phyloP scores from a whole-genome alignment of 2,329 filamentous ascomycete species.

The Coniella lustricola region DNA sequence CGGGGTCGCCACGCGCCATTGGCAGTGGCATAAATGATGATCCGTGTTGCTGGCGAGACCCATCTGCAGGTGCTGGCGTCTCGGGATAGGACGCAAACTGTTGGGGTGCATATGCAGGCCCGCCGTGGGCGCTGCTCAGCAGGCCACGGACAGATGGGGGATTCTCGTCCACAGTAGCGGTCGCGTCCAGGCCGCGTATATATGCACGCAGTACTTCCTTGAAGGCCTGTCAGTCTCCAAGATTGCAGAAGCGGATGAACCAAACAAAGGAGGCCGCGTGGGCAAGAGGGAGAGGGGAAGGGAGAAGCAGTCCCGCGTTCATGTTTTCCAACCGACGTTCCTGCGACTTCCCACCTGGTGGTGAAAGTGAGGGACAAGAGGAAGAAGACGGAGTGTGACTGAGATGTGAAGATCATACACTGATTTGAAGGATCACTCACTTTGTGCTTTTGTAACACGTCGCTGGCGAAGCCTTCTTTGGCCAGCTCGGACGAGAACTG shows the following conservation, averaged over 20 bases:
- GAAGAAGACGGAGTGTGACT: neutral
- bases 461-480: constrained; percentile 49
- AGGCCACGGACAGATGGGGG: constrained; percentile 47
- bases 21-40: constrained; percentile 15
- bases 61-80: constrained; percentile 16
- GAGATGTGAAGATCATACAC: constrained; percentile 6
- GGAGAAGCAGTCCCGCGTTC: constrained; percentile 8
- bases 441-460: constrained; percentile 50
- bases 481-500: constrained; percentile 52
- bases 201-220: constrained; percentile 55
- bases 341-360: constrained; percentile 8
- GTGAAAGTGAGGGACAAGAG: constrained; percentile 3
- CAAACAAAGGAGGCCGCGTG: too few relatives aligned
- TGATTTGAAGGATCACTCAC: constrained; percentile 27
- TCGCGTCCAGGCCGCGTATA: constrained; percentile 51
- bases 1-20: constrained; percentile 17
- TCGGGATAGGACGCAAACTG: constrained; percentile 23
- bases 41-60: constrained; percentile 13
- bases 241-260: too few relatives aligned
- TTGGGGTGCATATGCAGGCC: constrained; percentile 17
- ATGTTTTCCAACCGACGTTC: too few relatives aligned
- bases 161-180: constrained; percentile 34
- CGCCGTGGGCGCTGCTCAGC: constrained; percentile 33
- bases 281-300: neutral
- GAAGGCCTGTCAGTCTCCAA: constrained; percentile 6